These are phyloP conservation scores for Wickerhamiella spandovensis DNA, from an alignment of 805 yeast species.

Conservation along the genomic window DNA sequence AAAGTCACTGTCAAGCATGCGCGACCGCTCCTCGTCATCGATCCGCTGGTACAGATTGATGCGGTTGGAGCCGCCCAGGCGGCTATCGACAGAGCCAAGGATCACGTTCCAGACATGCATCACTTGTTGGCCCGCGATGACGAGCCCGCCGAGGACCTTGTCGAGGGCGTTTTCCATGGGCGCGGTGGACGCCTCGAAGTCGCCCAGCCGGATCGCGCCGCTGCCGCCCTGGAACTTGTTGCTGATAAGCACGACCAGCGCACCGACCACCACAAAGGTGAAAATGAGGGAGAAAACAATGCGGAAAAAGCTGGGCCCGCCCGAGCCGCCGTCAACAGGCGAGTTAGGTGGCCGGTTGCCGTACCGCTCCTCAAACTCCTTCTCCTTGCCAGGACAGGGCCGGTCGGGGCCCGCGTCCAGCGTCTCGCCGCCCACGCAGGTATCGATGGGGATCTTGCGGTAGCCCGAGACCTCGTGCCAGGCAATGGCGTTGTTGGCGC, in stretches of 20 bases:
- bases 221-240: slow-evolving; percentile 1
- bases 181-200: background rate
- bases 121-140: slow-evolving; percentile 1
- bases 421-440: slow-evolving; percentile 70
- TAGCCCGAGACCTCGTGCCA: slow-evolving; percentile 81
- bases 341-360: background rate
- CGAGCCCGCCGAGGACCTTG: slow-evolving; percentile 1
- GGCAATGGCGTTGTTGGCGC: slow-evolving; percentile 35
- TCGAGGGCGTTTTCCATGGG: background rate
- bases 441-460: slow-evolving; percentile 69
- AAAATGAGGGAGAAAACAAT: slow-evolving; percentile 23
- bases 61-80: slow-evolving; percentile 10
- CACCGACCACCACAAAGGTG: background rate
- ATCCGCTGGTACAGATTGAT: slow-evolving; percentile 21
- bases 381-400: slow-evolving; percentile 82
- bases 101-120: slow-evolving; percentile 2
- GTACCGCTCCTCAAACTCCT: slow-evolving; percentile 37
- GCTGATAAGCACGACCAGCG: background rate
- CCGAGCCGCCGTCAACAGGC: slow-evolving; percentile 33
- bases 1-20: slow-evolving; percentile 18
- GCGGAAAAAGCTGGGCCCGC: slow-evolving; percentile 46
- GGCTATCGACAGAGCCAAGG: slow-evolving; percentile 2
- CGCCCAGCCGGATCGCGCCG: slow-evolving; percentile 7
- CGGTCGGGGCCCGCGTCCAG: slow-evolving; percentile 46
- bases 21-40: slow-evolving; percentile 23